Percentiles rank a stretch among this genome's conserved stretches.
Conservation (phyloP, 2,329 filamentous ascomycete genomes). For the Epichloe bromicola region DNA sequence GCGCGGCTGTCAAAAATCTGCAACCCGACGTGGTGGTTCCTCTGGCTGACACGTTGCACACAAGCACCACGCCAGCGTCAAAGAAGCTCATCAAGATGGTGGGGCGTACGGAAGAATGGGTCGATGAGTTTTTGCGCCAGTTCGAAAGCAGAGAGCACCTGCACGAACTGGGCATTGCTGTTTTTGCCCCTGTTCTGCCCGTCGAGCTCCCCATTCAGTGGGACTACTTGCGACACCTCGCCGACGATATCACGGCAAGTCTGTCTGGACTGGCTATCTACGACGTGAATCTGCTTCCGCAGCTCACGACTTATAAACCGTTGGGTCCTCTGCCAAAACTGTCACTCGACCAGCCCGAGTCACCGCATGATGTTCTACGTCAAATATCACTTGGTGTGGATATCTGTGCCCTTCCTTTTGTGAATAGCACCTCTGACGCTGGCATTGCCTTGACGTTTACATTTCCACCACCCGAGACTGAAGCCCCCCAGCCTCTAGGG, state of each 20-base stretch:
- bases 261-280: slow-evolving; percentile 69
- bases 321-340: slow-evolving; percentile 57
- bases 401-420: slow-evolving; percentile 63
- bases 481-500: slow-evolving; percentile 42
- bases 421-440: slow-evolving; percentile 62
- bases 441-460: slow-evolving; percentile 73
- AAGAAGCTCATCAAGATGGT: slow-evolving; percentile 76
- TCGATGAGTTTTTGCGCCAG: slow-evolving; percentile 50
- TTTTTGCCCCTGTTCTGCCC: slow-evolving; percentile 60
- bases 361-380: slow-evolving; percentile 64
- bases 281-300: slow-evolving; percentile 53
- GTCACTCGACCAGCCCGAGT: slow-evolving; percentile 54
- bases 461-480: slow-evolving; percentile 41
- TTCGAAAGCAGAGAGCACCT: slow-evolving; percentile 14
- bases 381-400: slow-evolving; percentile 70
- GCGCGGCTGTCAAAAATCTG: slow-evolving; percentile 48
- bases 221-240: slow-evolving; percentile 64
- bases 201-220: slow-evolving; percentile 63
- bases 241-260: slow-evolving; percentile 42
- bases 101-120: slow-evolving; percentile 74
- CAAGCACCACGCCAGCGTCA: slow-evolving; percentile 39
- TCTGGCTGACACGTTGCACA: slow-evolving; percentile 54
- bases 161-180: slow-evolving; percentile 21
- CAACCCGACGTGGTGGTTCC: slow-evolving; percentile 70
- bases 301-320: slow-evolving; percentile 41